Conservation (phyloP, 2,329 filamentous ascomycete genomes). For the Sordariomycetes sp. region DNA sequence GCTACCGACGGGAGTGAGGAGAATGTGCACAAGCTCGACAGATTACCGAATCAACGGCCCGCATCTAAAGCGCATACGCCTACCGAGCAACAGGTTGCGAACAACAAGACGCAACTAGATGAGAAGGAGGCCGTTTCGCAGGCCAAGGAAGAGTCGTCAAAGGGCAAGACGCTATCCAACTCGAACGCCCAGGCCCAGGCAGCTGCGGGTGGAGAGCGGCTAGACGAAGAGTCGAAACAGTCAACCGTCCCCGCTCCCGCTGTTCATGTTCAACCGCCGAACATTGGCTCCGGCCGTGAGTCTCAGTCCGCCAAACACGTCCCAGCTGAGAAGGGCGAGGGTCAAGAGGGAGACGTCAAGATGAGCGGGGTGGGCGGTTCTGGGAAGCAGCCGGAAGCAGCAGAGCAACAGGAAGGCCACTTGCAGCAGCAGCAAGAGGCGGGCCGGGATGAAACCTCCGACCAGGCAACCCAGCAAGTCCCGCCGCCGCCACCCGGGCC, state of each 20-base stretch:
- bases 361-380: constrained; percentile 45
- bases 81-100: constrained; percentile 33
- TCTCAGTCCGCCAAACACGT: not conserved
- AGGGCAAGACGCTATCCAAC: constrained; percentile 34
- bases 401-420: constrained; percentile 4
- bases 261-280: constrained; percentile 29
- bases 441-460: constrained; percentile 5
- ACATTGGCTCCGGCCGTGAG: constrained; percentile 9
- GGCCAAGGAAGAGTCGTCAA: constrained; percentile 22
- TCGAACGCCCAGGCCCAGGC: constrained; percentile 36
- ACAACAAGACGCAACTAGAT: constrained; percentile 25
- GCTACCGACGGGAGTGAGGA: constrained; percentile 39
- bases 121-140: constrained; percentile 37
- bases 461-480: constrained; percentile 25
- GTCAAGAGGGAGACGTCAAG: constrained; percentile 51
- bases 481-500: constrained; percentile 37
- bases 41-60: constrained; percentile 39
- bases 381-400: not conserved
- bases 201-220: constrained; percentile 21
- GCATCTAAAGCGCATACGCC: constrained; percentile 40
- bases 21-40: constrained; percentile 48
- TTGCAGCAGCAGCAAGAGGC: not conserved
- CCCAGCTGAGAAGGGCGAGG: not conserved
- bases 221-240: constrained; percentile 35
- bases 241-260: constrained; percentile 15